Evolutionary conservation across 495 filamentous ascomycete genomes (phyloP), one percentile per base, ranked within the genome.

Genomic region (Hypomontagnella monticulosa): DNA sequence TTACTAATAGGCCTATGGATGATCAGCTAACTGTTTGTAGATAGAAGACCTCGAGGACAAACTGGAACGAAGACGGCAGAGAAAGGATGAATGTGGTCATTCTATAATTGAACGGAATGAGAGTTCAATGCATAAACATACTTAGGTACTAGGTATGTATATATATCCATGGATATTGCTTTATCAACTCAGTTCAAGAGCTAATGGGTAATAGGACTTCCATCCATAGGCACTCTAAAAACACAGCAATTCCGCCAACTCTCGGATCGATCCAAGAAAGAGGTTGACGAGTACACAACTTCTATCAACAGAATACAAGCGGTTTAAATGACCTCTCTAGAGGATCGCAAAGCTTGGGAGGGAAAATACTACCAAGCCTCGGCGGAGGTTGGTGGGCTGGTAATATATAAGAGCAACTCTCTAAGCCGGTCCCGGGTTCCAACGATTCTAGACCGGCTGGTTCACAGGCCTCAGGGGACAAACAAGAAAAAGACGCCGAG

Each of bases 361-460:
- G 66, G 66, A n/a, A 44, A 76, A 4, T 67, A 62, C 40, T 66
- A 73, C 47, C 60, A 59, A 4, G 75, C 74, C 4, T 51, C 74
- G 33, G 63, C 72, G 10, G 80, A 88, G 4, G 68, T 78, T 1
- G 52, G 74, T 0, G 76, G 80, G 9, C 61, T 87, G 8, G 85
- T 84, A 56, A 78, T 2, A 71, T 89, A 9, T 67, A 84, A 47
- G 71, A 75, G 8, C 80, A 87, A 6, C 76, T 90, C 9, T 71
- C 79, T 36, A 72, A 79, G 19, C 70, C 76, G 1, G 72, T 90
- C 11, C 76, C 80, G 55, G 59, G 71, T 34, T 84, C 83, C 9
- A 19, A 73, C 1, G 81, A 80, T 3, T 84, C 86, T 2, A 78
- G 78, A 7, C 46, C 82, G 7, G 83, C 80, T 18, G 82, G 66